Base-by-base conservation (phyloP, 306 rosid species). In the Rubus parviflorus region DNA sequence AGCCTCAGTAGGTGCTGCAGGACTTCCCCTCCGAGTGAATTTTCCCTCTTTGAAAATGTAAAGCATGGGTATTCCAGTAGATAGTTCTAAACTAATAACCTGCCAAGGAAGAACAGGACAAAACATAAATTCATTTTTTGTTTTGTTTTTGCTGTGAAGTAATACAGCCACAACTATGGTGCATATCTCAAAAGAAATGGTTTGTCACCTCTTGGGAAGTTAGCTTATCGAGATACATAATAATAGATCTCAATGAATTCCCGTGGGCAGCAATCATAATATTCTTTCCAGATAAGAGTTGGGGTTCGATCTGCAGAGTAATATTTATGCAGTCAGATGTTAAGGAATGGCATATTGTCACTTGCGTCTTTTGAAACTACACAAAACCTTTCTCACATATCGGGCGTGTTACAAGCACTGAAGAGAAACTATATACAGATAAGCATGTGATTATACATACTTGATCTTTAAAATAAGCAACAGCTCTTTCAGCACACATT, bases 61-160 rank as follows among this genome's bases (percentile, higher is more conserved):
- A 70, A 96, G 99, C 99, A 96, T 92, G 20, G 99, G 99, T 77
- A 96, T 92, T 80, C 99, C 99, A 52, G 99, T 96, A 48, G 99
- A 96, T 62, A 96, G 76, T 87, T 96, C 99, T 78, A 96, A 80
- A 77, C 98, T 92, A 74, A 96, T 96, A 70, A 96, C 98, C 99
- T 96, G 88, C 35, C 76, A 73, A 81, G 75, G 60, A 15, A 75
- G 41, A 23, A 41, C 23, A 14, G 30, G 14, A 20, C 6, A 45
- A 46, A 4, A 40, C 74, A 41, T 35, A 19, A 17, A 51, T 5
- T 45, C 64, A 35, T 42, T 3, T 25, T 62, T 37, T 73, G 48
- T 7, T 45, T 12, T 37, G 16, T 25, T 76, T 4, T 35, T 53
- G 19, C 43, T 17, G 19, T 3, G 5, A 30, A 54, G 65, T 22